These are phyloP conservation scores for Phytophthora melonis DNA, from an alignment of 352 stramenopile species.

Conservation along the genomic window DNA sequence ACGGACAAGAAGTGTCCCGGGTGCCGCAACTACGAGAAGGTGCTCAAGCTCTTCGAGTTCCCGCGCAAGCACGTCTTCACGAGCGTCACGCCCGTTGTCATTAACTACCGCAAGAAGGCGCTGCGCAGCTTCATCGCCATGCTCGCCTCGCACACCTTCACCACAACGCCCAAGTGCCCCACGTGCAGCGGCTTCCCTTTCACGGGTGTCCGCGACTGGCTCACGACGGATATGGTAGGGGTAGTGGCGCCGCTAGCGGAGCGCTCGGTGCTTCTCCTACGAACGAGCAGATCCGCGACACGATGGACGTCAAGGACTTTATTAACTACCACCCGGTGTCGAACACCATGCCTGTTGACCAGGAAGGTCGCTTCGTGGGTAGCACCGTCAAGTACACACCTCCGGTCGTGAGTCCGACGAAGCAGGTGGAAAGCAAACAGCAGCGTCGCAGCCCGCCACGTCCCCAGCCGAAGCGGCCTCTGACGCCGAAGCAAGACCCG, in stretches of 20 bases:
- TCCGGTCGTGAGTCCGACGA: slow-evolving; percentile 19
- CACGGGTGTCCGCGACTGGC: slow-evolving; percentile 80
- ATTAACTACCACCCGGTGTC: slow-evolving; percentile 64
- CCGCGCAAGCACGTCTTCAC: slow-evolving; percentile 87
- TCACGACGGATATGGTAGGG: slow-evolving; percentile 54
- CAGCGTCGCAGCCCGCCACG: slow-evolving; percentile 20
- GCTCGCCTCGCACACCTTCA: slow-evolving; percentile 86
- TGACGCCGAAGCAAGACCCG: slow-evolving; percentile 32
- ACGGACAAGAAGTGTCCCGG: slow-evolving; percentile 80
- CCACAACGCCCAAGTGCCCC: slow-evolving; percentile 78
- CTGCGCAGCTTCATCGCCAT: slow-evolving; percentile 76
- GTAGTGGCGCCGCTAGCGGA: slow-evolving; percentile 2
- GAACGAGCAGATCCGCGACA: slow-evolving; percentile 61
- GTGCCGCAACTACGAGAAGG: slow-evolving; percentile 87
- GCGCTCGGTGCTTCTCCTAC: slow-evolving; percentile 23
- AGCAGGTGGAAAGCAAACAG: slow-evolving; percentile 11
- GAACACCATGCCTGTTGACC: slow-evolving; percentile 63
- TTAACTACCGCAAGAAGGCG: slow-evolving; percentile 86
- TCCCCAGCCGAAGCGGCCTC: slow-evolving; percentile 15
- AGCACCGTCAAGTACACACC: slow-evolving; percentile 27
- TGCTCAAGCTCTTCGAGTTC: slow-evolving; percentile 85
- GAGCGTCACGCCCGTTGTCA: slow-evolving; percentile 74
- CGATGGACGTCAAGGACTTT: slow-evolving; percentile 84
- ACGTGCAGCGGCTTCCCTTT: slow-evolving; percentile 81
- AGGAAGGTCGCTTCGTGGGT: slow-evolving; percentile 69